Percentiles rank a stretch among this genome's conserved stretches.
Conservation (phyloP, 495 filamentous ascomycete species). For the Oleoguttula mirabilis region DNA sequence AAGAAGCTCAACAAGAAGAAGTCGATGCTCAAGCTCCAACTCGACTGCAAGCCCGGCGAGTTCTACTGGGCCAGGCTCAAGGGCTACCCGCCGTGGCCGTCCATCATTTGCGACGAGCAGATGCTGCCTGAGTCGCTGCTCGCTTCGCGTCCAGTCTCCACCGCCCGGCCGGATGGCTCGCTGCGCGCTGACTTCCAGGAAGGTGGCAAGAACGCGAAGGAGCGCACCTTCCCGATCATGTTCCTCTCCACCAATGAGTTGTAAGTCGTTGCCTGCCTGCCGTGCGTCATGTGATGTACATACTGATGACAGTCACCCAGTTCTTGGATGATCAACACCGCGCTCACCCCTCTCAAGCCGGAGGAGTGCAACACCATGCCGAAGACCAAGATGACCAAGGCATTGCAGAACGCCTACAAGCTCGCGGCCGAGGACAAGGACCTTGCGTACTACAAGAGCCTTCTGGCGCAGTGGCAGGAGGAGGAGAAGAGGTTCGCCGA, state of each 20-base stretch:
- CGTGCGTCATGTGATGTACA: neutral
- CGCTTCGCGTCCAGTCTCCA: conserved; percentile 64
- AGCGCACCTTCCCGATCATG: conserved; percentile 86
- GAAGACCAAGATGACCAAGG: conserved; percentile 53
- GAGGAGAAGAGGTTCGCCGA: conserved; percentile 50
- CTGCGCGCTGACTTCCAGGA: conserved; percentile 75
- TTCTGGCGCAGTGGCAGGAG: conserved; percentile 50
- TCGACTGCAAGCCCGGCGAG: conserved; percentile 72
- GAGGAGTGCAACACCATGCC: conserved; percentile 51
- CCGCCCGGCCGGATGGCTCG: conserved; percentile 63
- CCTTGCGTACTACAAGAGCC: conserved; percentile 62
- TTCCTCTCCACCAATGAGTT: conserved; percentile 90
- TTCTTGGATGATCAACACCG: conserved; percentile 72
- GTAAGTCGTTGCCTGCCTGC: conserved; percentile 42
- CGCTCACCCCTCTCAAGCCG: conserved; percentile 60
- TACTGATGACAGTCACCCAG: conserved; percentile 34
- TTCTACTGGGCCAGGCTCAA: conserved; percentile 78
- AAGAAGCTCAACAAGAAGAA: conserved; percentile 81
- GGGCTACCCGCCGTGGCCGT: conserved; percentile 82
- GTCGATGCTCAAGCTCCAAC: conserved; percentile 58
- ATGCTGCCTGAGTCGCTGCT: conserved; percentile 70
- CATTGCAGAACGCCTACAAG: conserved; percentile 57
- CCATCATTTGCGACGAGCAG: conserved; percentile 80
- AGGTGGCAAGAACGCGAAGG: conserved; percentile 65
- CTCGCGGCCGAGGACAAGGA: conserved; percentile 60